Evolutionary conservation across 441 rosid species (phyloP), one percentile per base, ranked within the genome.

Genomic region (Eruca vesicaria): DNA sequence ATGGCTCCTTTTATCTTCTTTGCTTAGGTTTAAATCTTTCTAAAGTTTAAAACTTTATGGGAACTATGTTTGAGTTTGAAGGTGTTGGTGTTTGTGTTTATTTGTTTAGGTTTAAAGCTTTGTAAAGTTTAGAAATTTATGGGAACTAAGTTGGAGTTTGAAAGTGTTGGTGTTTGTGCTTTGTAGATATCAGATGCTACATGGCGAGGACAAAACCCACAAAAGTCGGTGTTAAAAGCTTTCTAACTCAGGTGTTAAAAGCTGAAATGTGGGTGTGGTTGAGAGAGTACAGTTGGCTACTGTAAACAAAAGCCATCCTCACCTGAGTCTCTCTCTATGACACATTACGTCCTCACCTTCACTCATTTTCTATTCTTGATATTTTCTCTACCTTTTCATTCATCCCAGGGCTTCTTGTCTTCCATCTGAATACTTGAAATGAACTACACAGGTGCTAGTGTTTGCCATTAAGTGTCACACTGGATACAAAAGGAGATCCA

Each of bases 301-400:
- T 97, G 98, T 5, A 96, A 92, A 78, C 94, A 90, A 77, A 94
- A 85, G 87, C 89, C 92, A 63, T 90, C 6, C 81, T 94, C 77
- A 82, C 88, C 4, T 96, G 98, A 19, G 32, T 70, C 94, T 0
- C 84, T 74, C 75, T 86, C 60, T 92, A n/a, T 41, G 75, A 91
- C 41, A 86, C 80, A 60, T 84, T 72, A 60, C 82, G 16, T 73
- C 80, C 78, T 2, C 82, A 71, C 2, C 80, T 68, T 74, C 84
- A 26, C 26, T 23, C 3, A 1, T 23, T 23, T 1, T 1, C 26
- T 23, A 38, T 92, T 18, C 69, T 97, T 81, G 97, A 97, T 66
- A 9, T 15, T 3, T n/a, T 45, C 3, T 14, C 45, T 28, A 35
- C 56, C 31, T 53, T 6, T 53, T 31, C 31, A 6, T 32, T 11